Percentiles rank a stretch among this genome's conserved stretches.
Evolutionary conservation across 148 eudicot species (phyloP).

Genomic region (Rhododendron mucronatum): DNA sequence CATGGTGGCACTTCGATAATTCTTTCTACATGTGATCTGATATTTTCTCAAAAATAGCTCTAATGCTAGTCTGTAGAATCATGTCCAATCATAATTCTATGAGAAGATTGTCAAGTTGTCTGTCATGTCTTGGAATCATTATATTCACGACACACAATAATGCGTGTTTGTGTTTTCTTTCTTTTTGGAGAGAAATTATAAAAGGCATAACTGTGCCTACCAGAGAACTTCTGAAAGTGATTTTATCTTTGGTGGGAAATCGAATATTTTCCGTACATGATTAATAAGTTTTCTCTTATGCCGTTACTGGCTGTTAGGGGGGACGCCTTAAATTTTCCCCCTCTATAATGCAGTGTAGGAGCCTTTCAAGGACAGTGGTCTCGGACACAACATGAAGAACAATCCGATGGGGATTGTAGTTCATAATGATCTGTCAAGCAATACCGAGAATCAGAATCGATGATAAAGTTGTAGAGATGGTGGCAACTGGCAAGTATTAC

Average conservation of each 20-base stretch:
- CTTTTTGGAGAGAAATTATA: not conserved
- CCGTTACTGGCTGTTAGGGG: not conserved
- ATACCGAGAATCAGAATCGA: not conserved
- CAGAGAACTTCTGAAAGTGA: not conserved
- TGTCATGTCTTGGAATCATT: not conserved
- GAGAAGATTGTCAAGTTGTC: not conserved
- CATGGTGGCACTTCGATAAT: not conserved
- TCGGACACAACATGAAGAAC: conserved; percentile 11
- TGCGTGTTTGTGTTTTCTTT: too few species aligned
- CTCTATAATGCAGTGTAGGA: conserved; percentile 17
- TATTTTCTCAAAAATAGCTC: not conserved
- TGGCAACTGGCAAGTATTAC: not conserved
- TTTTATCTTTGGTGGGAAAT: not conserved
- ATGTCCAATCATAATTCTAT: not conserved
- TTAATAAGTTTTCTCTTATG: not conserved
- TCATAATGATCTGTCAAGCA: not conserved
- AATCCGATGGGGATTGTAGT: not conserved
- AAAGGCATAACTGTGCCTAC: not conserved
- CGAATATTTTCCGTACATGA: not conserved
- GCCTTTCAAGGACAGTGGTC: conserved; percentile 19
- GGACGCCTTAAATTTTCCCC: not conserved
- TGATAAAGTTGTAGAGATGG: not conserved
- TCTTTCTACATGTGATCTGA: not conserved
- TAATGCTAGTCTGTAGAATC: not conserved
- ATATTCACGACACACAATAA: too few species aligned